Percentiles rank a stretch among this genome's conserved stretches.
Evolutionary conservation across 2,329 filamentous ascomycete species (phyloP).

Genomic region (Emergomyces pasteurianus): DNA sequence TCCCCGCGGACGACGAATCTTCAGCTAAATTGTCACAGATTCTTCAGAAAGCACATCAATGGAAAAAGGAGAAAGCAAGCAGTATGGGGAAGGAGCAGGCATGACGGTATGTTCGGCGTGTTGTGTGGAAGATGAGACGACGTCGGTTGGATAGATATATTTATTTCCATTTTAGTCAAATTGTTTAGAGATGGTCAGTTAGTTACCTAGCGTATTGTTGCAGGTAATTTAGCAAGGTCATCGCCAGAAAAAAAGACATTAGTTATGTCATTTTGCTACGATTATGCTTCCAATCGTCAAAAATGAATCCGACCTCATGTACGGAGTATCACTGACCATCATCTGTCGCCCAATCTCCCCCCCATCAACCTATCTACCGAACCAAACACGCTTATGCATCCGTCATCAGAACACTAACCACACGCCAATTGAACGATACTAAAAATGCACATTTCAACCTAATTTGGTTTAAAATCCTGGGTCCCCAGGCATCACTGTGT

Average conservation of each 20-base stretch:
- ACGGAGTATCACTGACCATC: too few species aligned
- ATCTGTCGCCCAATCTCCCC: not conserved
- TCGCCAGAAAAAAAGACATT: not conserved
- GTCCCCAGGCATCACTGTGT: not conserved
- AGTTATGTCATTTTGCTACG: not conserved
- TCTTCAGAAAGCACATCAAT: conserved; percentile 72
- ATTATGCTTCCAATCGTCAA: too few species aligned
- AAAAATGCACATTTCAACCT: not conserved
- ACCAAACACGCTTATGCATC: not conserved
- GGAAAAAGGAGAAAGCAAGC: conserved; percentile 55
- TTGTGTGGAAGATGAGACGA: not conserved
- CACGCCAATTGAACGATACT: not conserved
- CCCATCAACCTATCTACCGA: not conserved
- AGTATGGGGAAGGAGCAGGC: not conserved
- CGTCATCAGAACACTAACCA: not conserved
- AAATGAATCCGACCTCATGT: too few species aligned
- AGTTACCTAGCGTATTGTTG: not conserved
- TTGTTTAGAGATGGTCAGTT: not conserved
- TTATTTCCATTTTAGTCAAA: not conserved
- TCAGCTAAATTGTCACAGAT: conserved; percentile 73
- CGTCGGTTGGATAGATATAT: not conserved
- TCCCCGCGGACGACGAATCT: conserved; percentile 87
- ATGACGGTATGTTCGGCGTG: not conserved
- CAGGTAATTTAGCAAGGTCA: not conserved
- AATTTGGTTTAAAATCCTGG: not conserved